Percentiles rank a stretch among this genome's conserved stretches.
These are phyloP conservation scores for Tetraselmis striata DNA, from an alignment of 139 green algal genomes.

Conservation along the genomic window DNA sequence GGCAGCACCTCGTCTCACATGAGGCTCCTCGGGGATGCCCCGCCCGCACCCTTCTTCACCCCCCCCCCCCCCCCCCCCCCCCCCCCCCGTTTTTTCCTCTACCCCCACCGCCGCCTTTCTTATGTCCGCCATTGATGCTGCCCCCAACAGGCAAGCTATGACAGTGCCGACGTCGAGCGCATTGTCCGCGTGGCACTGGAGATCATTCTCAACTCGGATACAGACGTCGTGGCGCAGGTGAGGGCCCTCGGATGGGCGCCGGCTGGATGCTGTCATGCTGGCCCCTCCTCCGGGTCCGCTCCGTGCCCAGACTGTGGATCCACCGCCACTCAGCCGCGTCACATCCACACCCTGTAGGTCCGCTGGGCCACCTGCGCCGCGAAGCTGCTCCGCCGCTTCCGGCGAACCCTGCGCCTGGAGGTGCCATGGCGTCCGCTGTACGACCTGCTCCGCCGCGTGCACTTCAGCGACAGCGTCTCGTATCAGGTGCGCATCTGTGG, in stretches of 20 bases:
- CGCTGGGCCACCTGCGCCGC: constrained; percentile 33
- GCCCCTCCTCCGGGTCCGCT: not conserved
- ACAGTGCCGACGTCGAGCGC: not conserved
- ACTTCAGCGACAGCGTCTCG: not conserved
- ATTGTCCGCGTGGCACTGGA: not conserved
- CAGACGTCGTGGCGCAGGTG: not conserved
- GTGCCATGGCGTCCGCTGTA: constrained; percentile 58
- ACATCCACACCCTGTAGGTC: too few species aligned
- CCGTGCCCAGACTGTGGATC: too few species aligned
- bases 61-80: too few species aligned
- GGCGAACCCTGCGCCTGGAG: constrained; percentile 22
- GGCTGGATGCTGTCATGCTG: not conserved
- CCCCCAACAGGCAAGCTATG: not conserved
- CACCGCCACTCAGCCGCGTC: too few species aligned
- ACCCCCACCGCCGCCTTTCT: too few species aligned
- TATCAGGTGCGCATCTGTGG: constrained; percentile 5
- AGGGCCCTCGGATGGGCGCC: not conserved
- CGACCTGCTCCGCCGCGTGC: constrained; percentile 20
- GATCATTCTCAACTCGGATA: not conserved
- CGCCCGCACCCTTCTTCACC: too few species aligned
- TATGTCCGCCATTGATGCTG: too few species aligned
- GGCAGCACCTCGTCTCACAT: too few species aligned
- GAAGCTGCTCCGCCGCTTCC: constrained; percentile 37
- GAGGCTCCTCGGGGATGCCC: too few species aligned
- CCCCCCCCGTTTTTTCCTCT: too few species aligned